Base-by-base conservation (phyloP, 75 land plant genomes). In the Azolla pinnata region DNA sequence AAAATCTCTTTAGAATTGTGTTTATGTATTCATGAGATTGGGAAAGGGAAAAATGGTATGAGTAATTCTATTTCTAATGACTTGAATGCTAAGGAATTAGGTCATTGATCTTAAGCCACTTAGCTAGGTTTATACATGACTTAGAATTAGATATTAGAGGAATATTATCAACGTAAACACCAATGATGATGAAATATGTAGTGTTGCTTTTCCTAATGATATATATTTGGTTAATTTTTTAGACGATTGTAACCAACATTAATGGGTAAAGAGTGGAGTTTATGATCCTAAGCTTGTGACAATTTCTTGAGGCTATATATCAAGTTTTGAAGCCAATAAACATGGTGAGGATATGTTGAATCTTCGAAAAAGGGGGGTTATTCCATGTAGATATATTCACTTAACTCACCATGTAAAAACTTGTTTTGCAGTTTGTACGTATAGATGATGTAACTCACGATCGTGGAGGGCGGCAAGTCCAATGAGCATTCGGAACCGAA, bases 161-260 rank as follows among this genome's bases (percentile, higher is more conserved):
- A 47, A 52, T 23, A 29, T 52, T 29, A 52, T 52, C 54, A 2
- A 52, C 54, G 14, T 25, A 27, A 4, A 52, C 5, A 2, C 29
- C 54, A 23, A 23, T 29, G 27, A 52, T 14, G 2, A 52, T 2
- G 2, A 19, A 52, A 2, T 26, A 23, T 2, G 2, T n/a, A n/a
- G n/a, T n/a, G 12, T 4, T 26, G 10, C 1, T 2, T 52, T 26
- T 52, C 29, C 12, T 25, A 9, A 23, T 25, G 24, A 52, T 52
- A 52, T 10, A 52, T 52, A 14, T 52, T 52, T 10, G 54, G 71
- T 23, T 71, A 12, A 19, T 1, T 5, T 21, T 21, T 19, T 1
- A 33, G 19, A 10, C 18, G 51, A 8, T 4, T 20, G 27, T 33
- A 64, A 9, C 57, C 45, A 52, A 0, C 17, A 1, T 20, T 1